Base-by-base conservation (phyloP, 2,329 filamentous ascomycete species). In the Cercospora zeae-maydis region DNA sequence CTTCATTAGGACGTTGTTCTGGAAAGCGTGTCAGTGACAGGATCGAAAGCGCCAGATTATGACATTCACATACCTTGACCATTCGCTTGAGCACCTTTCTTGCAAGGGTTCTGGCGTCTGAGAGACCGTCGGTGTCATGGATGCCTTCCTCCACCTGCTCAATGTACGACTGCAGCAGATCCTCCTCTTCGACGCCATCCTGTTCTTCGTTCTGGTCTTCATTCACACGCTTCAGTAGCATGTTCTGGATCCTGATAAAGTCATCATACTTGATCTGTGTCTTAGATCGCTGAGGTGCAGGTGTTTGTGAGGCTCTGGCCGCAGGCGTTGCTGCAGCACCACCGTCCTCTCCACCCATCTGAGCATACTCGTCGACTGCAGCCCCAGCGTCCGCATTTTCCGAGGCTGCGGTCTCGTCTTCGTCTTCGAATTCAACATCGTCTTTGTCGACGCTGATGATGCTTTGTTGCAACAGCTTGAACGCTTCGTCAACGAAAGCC, bases 361-460 rank as follows among this genome's bases (percentile, higher is more conserved):
- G 79, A 37, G 80, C 81, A 66, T 85, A 77, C 45, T 80, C 79
- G 70, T 83, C 77, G 69, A 78, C 69, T 19, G 72, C 80, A 30
- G 72, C 74, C 8, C 62, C 62, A 36, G 77, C 78, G 0, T 76
- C 81, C 2, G 83, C 83, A 2, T 83, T 82, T 64, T 82, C 81
- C 65, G 80, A 80, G 63, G 63, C 76, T n/a, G 72, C 76, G 36
- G 71, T 77, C 19, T 86, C 85, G 19, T 59, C 57, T 19, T 90
- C 89, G 2, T 93, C 92, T 58, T 96, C 92, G 65, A 99, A 88
- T 73, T 98, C 93, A 14, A 99, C 88, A 71, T 99, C 95, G 71
- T 99, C 95, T 73, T 98, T 95, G 78, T 99, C 95, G 27, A 99
- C 95, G 1, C 90, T 95, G 72, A 99, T 97, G 75, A 99, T 99